Base-by-base conservation (phyloP, 495 filamentous ascomycete genomes). In the Glarea lozoyensis region DNA sequence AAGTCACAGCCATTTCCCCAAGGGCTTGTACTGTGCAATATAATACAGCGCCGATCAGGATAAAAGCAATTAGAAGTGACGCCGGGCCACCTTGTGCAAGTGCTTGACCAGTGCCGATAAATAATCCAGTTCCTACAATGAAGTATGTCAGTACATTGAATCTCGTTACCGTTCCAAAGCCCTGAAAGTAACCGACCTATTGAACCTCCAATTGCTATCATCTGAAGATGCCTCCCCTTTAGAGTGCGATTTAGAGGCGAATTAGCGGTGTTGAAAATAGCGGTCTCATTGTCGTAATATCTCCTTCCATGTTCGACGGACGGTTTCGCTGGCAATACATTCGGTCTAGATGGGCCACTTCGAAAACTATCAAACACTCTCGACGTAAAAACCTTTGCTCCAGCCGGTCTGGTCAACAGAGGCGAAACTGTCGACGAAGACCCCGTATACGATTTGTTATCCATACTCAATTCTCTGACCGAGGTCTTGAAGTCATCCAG, bases 181-280 rank as follows among this genome's bases (percentile, higher is more conserved):
- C n/a, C n/a, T n/a, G n/a, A n/a, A n/a, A n/a, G n/a, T n/a, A n/a
- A 40, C 77, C n/a, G 7, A 82, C 90, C 92, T 49, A 98, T 96
- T 2, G 85, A 90, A 23, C 92, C 92, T 49, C 88, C 88, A 48
- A 96, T 93, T 6, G 89, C 89, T 66, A 95, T 95, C 88, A 95
- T 94, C 69, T 94, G 88, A 46, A 94, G 58, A 69, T 96, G 89
- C 23, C 89, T 70, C 13, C 82, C 81, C 61, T 92, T 93, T 42
- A 96, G 60, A 50, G 72, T 76, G 46, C 88, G 69, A 31, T 81
- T 73, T 20, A 98, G 70, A 13, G 81, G 79, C 13, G 88, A 83
- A 37, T 79, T 69, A 0, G 90, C 89, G 0, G 88, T 89, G 37
- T 78, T 80, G 30, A 75, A 60, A n/a, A n/a, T n/a, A 4, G 89